Percentiles rank a stretch among this genome's conserved stretches.
Conservation (phyloP, 306 rosid species). For the Quercus glauca region DNA sequence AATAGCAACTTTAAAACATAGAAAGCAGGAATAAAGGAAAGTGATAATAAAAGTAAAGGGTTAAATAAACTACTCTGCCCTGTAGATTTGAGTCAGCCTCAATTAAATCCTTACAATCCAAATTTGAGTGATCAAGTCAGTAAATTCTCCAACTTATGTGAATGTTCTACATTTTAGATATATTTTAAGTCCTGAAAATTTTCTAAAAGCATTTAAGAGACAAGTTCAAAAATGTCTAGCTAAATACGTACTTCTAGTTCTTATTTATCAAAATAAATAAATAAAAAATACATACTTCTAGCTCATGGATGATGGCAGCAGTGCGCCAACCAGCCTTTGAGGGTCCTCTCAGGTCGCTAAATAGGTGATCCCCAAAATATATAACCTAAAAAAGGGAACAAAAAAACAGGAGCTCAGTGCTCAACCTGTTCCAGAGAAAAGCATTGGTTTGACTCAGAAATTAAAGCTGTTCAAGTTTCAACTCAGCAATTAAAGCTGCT, state of each 20-base stretch:
- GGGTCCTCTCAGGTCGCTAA: constrained; percentile 95
- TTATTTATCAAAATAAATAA: too few species aligned
- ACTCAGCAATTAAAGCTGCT: constrained; percentile 3
- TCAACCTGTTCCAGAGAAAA: constrained; percentile 13
- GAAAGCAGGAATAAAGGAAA: background rate
- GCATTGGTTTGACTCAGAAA: constrained; percentile 3
- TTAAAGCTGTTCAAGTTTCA: constrained; percentile 16
- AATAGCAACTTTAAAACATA: constrained; percentile 8
- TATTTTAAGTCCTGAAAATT: background rate
- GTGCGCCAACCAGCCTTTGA: constrained; percentile 99
- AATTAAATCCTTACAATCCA: background rate
- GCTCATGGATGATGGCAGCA: constrained; percentile 91
- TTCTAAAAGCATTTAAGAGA: background rate
- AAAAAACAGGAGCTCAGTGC: constrained; percentile 19
- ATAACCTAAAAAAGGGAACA: constrained; percentile 58
- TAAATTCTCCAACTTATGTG: background rate
- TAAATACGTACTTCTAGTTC: constrained; percentile 68
- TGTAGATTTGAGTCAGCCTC: background rate
- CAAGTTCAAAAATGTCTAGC: constrained; percentile 17
- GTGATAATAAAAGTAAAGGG: background rate
- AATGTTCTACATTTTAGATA: background rate
- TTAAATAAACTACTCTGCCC: background rate
- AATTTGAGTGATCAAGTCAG: background rate
- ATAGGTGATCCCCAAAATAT: constrained; percentile 97
- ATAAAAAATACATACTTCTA: constrained; percentile 53